A percentile compares a stretch with the other conserved stretches of the same genome.
These are phyloP conservation scores for Trypanosoma lewisi DNA, from an alignment of 208 protist species.

Conservation along the genomic window DNA sequence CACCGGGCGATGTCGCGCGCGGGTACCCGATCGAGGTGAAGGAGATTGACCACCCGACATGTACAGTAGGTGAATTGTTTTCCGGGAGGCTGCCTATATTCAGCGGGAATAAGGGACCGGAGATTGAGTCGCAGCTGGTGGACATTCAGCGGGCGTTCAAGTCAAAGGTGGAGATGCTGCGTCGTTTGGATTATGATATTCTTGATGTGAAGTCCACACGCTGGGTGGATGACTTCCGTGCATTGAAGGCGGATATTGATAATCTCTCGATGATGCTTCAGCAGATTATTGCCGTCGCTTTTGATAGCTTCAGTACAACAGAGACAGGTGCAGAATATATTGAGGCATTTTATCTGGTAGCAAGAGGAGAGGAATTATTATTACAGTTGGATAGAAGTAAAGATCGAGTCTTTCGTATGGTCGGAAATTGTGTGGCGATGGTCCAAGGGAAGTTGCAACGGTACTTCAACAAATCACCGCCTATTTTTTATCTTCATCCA, in stretches of 20 bases:
- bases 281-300: constrained; percentile 96
- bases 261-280: constrained; percentile 97
- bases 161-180: constrained; percentile 88
- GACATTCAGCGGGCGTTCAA: constrained; percentile 96
- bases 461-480: constrained; percentile 83
- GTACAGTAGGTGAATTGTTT: constrained; percentile 45
- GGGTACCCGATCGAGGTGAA: constrained; percentile 56
- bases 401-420: constrained; percentile 88
- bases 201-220: constrained; percentile 97
- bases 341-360: constrained; percentile 94
- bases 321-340: constrained; percentile 93
- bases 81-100: constrained; percentile 89
- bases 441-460: constrained; percentile 94
- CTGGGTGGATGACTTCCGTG: constrained; percentile 97
- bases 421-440: constrained; percentile 72
- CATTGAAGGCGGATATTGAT: constrained; percentile 95
- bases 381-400: constrained; percentile 92
- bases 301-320: constrained; percentile 91
- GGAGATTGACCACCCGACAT: constrained; percentile 54
- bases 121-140: constrained; percentile 92
- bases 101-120: constrained; percentile 93
- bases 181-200: constrained; percentile 93
- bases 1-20: constrained; percentile 12
- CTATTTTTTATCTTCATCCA: constrained; percentile 91
- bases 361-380: constrained; percentile 93